Evolutionary conservation across 2,329 filamentous ascomycete genomes (phyloP).

Genomic region (Pseudogymnoascus sp.): DNA sequence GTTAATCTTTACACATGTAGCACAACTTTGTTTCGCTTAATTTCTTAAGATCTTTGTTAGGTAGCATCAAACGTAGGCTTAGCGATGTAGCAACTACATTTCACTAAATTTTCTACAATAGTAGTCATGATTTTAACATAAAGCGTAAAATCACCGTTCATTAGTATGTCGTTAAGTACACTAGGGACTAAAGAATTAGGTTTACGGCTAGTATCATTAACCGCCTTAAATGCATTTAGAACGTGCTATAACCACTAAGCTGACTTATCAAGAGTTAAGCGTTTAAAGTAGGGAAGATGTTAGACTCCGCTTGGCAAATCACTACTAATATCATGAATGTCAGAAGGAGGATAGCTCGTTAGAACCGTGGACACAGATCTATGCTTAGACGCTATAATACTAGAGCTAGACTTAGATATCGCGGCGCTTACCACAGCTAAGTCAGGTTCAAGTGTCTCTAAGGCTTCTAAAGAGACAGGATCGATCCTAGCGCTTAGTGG

Average conservation of each 20-base stretch:
- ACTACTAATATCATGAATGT: not conserved
- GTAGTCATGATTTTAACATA: constrained; percentile 13
- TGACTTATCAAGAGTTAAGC: constrained; percentile 12
- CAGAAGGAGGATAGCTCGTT: not conserved
- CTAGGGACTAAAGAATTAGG: constrained; percentile 9
- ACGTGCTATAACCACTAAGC: constrained; percentile 10
- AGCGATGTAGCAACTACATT: constrained; percentile 9
- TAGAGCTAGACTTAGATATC: not conserved
- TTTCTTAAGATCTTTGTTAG: constrained; percentile 9
- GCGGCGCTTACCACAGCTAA: not conserved
- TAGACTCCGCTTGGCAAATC: not conserved
- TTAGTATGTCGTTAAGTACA: constrained; percentile 8
- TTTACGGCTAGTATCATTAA: constrained; percentile 10
- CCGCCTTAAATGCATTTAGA: not conserved
- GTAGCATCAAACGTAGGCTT: constrained; percentile 9
- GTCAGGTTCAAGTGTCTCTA: not conserved
- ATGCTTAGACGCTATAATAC: not conserved
- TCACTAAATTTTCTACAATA: constrained; percentile 11
- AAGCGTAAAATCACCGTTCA: not conserved
- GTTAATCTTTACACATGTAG: not conserved
- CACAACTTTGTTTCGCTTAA: constrained; percentile 3
- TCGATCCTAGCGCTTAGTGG: not conserved
- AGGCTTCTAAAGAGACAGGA: not conserved
- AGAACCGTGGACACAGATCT: not conserved
- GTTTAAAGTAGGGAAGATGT: not conserved